These are phyloP conservation scores for Rhizoctonia solani DNA, from an alignment of 1,284 basidiomycete genomes.

Conservation along the genomic window DNA sequence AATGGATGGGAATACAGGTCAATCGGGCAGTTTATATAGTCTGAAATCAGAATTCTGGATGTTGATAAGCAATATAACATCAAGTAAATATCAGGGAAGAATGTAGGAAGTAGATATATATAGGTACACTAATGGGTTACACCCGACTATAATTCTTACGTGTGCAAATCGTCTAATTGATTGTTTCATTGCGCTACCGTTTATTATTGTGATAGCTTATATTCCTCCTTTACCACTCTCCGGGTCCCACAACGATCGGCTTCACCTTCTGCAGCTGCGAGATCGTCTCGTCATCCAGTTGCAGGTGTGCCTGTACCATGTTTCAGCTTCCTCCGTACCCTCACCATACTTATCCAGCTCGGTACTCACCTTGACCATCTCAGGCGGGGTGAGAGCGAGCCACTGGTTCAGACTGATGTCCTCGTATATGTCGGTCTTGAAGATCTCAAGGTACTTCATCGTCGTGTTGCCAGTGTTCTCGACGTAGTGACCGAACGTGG, in stretches of 20 bases:
- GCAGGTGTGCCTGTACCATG: neutral
- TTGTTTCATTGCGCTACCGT: no score
- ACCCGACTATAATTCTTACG: no score
- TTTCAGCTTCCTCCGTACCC: neutral
- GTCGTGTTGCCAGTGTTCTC: slow-evolving; percentile 13
- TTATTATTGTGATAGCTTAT: no score
- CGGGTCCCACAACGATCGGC: slow-evolving; percentile 7
- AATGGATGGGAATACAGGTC: no score
- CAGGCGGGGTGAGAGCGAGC: slow-evolving; percentile 5
- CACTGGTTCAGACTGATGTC: slow-evolving; percentile 15
- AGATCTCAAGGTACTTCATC: slow-evolving; percentile 7
- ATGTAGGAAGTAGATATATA: no score
- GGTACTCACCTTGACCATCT: slow-evolving; percentile 7
- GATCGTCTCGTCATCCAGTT: neutral
- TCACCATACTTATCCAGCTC: neutral
- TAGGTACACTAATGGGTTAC: no score
- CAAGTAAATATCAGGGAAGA: no score
- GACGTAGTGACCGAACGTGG: slow-evolving; percentile 13
- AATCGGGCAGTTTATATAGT: no score
- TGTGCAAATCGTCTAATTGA: no score
- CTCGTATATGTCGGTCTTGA: slow-evolving; percentile 7
- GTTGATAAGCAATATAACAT: no score
- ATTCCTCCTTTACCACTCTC: neutral
- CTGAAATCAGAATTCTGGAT: no score
- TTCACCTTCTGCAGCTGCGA: slow-evolving; percentile 5